Base-by-base conservation (phyloP, 2,329 filamentous ascomycete species). In the Microdochium bolleyi region DNA sequence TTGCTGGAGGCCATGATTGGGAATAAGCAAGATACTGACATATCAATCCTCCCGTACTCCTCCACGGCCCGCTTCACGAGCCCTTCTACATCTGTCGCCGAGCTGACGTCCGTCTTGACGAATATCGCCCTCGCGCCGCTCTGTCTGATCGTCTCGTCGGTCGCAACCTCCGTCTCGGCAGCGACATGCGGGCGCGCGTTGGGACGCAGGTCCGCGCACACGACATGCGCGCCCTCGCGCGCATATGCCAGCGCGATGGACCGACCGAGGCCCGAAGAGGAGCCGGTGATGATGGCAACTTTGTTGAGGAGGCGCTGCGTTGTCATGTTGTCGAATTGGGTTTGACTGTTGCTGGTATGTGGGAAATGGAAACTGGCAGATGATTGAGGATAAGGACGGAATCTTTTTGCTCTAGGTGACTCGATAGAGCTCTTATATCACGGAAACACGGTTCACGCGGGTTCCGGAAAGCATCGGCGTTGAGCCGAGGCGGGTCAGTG, bases 241-340 rank as follows among this genome's bases (percentile, higher is more conserved):
- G 64, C 67, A 56, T 67, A 76, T 2, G 64, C 67, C 1, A 74
- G 55, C 0, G 73, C 62, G n/a, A 78, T 77, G 1, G 73, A 70
- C 3, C 74, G 66, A 1, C 75, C 73, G 0, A 77, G 60, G 1
- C 74, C 74, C 0, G 73, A 74, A 0, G 73, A 75, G 1, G 71
- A 63, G 11, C 75, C 75, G 0, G 75, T 77, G 5, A 78, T 64
- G 24, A 77, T 69, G 24, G 66, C 65, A 7, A 71, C 63, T 56
- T 69, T 70, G 25, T 67, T 56, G 5, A 61, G 51, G 1, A 70
- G 57, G 19, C 67, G 63, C 16, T 37, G 49, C 10, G 53, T 21
- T 48, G 52, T 52, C 13, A n/a, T 49, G 8, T 14, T 50, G 13
- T 37, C 22, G 13, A 14, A 3, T 30, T 49, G 24, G n/a, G 5